Evolutionary conservation across 768 basidiomycete genomes (phyloP).

Genomic region (Psilocybe sp.): DNA sequence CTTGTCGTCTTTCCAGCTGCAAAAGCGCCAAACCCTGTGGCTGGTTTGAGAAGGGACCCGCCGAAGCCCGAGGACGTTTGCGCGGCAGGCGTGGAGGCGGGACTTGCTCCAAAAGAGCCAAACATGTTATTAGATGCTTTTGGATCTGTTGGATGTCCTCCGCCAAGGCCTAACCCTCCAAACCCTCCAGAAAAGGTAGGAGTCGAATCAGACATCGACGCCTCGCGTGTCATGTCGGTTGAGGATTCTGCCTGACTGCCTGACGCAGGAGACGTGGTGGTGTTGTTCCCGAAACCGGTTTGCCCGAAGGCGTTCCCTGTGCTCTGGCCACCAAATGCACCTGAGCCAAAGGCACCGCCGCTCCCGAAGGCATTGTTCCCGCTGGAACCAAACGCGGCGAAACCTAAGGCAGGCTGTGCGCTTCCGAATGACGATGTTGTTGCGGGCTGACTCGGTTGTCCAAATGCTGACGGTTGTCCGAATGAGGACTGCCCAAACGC

Average conservation of each 20-base stretch:
- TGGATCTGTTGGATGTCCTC: slow-evolving; percentile 19
- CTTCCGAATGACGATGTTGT: slow-evolving; percentile 14
- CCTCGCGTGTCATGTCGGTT: slow-evolving; percentile 39
- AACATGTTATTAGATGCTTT: slow-evolving; percentile 33
- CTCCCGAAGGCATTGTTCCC: slow-evolving; percentile 11
- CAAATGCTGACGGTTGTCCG: slow-evolving; percentile 28
- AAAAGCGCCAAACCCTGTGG: slow-evolving; percentile 35
- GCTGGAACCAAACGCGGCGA: slow-evolving; percentile 19
- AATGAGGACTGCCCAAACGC: slow-evolving; percentile 32
- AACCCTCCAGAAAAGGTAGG: slow-evolving; percentile 23
- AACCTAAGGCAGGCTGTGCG: slow-evolving; percentile 5
- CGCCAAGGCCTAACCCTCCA: slow-evolving; percentile 32
- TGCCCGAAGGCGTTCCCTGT: slow-evolving; percentile 27
- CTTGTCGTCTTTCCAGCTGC: slow-evolving; percentile 15
- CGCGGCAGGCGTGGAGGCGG: slow-evolving; percentile 18
- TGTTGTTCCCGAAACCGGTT: slow-evolving; percentile 18
- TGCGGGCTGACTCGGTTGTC: slow-evolving; percentile 27
- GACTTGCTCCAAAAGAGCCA: slow-evolving; percentile 28
- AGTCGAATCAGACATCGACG: slow-evolving; percentile 43
- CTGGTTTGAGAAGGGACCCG: slow-evolving; percentile 31
- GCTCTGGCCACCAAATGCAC: slow-evolving; percentile 16
- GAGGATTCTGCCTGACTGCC: slow-evolving; percentile 15
- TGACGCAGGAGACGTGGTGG: slow-evolving; percentile 4
- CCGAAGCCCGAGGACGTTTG: slow-evolving; percentile 22
- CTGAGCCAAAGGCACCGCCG: slow-evolving; percentile 12